Evolutionary conservation across 1,284 basidiomycete genomes (phyloP).

Genomic region (Megacollybia platyphylla): DNA sequence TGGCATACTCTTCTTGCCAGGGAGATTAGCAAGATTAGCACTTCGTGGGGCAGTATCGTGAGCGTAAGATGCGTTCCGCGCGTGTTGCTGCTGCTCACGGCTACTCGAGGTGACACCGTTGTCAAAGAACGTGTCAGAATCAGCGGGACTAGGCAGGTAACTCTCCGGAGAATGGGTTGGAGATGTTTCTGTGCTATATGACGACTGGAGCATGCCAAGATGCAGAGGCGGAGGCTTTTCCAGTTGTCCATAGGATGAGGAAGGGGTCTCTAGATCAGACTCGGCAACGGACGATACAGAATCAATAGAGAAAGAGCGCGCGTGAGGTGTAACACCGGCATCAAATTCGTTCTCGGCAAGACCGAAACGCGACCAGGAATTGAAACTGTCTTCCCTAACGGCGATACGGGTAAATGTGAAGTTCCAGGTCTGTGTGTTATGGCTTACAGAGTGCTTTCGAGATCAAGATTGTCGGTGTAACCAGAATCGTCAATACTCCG

Average conservation of each 20-base stretch:
- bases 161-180: slow-evolving; percentile 44
- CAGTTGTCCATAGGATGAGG: slow-evolving; percentile 12
- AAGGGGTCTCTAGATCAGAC: slow-evolving; percentile 14
- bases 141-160: slow-evolving; percentile 46
- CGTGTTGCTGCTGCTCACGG: slow-evolving; percentile 24
- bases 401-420: slow-evolving; percentile 6
- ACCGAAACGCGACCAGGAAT: slow-evolving; percentile 28
- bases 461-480: slow-evolving; percentile 24
- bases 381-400: slow-evolving; percentile 24
- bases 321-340: slow-evolving; percentile 33
- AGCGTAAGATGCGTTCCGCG: slow-evolving; percentile 47
- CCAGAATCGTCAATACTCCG: slow-evolving; percentile 29
- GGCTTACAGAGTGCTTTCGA: slow-evolving; percentile 29
- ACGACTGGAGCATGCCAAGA: slow-evolving; percentile 26
- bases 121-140: slow-evolving; percentile 30
- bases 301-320: slow-evolving; percentile 52
- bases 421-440: slow-evolving; percentile 1
- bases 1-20: slow-evolving; percentile 77
- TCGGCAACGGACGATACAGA: slow-evolving; percentile 37
- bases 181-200: slow-evolving; percentile 24
- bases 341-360: slow-evolving; percentile 19
- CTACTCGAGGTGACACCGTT: slow-evolving; percentile 16
- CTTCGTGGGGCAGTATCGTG: slow-evolving; percentile 19
- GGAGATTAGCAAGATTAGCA: slow-evolving; percentile 24
- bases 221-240: slow-evolving; percentile 40